Percentiles rank a stretch among this genome's conserved stretches.
These are phyloP conservation scores for Zygosaccharomyces pseudobailii DNA, from an alignment of 1,139 yeast genomes.

Conservation along the genomic window DNA sequence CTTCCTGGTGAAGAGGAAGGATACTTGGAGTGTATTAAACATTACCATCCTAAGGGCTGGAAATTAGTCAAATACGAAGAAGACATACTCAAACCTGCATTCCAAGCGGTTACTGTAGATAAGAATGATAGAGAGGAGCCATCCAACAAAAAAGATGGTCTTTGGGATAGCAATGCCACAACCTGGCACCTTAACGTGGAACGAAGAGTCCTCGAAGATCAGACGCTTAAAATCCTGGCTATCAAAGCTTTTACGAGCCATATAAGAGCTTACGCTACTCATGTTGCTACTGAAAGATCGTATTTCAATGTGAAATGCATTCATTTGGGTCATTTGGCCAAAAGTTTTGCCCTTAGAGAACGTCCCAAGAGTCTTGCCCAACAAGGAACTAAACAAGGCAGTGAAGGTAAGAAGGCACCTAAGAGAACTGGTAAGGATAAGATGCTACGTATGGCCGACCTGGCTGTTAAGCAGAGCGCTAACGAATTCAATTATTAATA, in stretches of 20 bases:
- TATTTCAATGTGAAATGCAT: slow-evolving; percentile 74
- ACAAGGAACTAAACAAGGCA: slow-evolving; percentile 30
- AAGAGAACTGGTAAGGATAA: slow-evolving; percentile 58
- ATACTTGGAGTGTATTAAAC: slow-evolving; percentile 57
- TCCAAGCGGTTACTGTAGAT: slow-evolving; percentile 44
- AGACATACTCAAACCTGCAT: slow-evolving; percentile 52
- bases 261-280: slow-evolving; percentile 95
- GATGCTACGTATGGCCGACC: slow-evolving; percentile 73
- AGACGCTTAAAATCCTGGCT: slow-evolving; percentile 55
- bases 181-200: slow-evolving; percentile 93
- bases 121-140: slow-evolving; percentile 26
- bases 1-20: slow-evolving; percentile 87
- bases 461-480: slow-evolving; percentile 56
- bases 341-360: slow-evolving; percentile 89
- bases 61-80: slow-evolving; percentile 49
- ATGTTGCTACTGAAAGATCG: slow-evolving; percentile 69
- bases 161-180: slow-evolving; percentile 93
- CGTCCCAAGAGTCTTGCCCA: slow-evolving; percentile 75
- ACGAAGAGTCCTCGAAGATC: slow-evolving; percentile 76
- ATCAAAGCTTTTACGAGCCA: slow-evolving; percentile 81
- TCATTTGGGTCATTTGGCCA: slow-evolving; percentile 94
- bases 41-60: slow-evolving; percentile 63
- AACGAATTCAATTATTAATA: slow-evolving; percentile 65
- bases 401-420: slow-evolving; percentile 28
- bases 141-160: slow-evolving; percentile 16